These are phyloP conservation scores for Tylopilus orsonianus DNA, from an alignment of 1,284 basidiomycete genomes.

Conservation along the genomic window DNA sequence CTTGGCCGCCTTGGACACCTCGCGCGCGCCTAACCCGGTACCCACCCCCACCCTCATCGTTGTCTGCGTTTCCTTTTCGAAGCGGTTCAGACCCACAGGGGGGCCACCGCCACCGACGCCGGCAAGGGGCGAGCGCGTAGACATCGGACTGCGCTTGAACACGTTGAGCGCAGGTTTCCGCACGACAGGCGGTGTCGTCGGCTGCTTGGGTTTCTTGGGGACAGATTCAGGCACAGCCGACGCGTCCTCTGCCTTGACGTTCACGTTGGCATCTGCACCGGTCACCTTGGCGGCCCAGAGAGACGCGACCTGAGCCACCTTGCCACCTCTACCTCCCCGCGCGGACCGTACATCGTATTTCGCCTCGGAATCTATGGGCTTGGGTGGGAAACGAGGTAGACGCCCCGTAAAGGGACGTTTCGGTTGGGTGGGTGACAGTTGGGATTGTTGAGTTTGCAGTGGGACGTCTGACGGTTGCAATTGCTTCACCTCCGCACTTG, in stretches of 20 bases:
- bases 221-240: background rate
- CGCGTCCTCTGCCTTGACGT: background rate
- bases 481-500: conserved; percentile 14
- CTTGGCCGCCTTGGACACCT: conserved; percentile 23
- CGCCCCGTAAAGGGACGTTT: conserved; percentile 20
- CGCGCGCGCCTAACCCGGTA: conserved; percentile 11
- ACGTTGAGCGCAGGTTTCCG: conserved; percentile 16
- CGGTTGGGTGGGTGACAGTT: background rate
- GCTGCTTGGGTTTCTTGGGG: conserved; percentile 13
- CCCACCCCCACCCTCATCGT: background rate
- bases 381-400: conserved; percentile 37
- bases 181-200: conserved; percentile 6
- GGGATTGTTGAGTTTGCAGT: background rate
- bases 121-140: background rate
- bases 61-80: background rate
- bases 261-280: conserved; percentile 2
- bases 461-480: background rate
- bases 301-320: conserved; percentile 69
- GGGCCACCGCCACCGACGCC: background rate
- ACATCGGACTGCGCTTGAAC: conserved; percentile 13
- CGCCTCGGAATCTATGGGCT: conserved; percentile 44
- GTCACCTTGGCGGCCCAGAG: conserved; percentile 66
- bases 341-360: conserved; percentile 77
- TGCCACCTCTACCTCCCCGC: conserved; percentile 74
- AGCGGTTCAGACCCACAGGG: background rate